Base-by-base conservation (phyloP, 192 early-diverging fungal genomes). In the Umbelopsis ramanniana region DNA sequence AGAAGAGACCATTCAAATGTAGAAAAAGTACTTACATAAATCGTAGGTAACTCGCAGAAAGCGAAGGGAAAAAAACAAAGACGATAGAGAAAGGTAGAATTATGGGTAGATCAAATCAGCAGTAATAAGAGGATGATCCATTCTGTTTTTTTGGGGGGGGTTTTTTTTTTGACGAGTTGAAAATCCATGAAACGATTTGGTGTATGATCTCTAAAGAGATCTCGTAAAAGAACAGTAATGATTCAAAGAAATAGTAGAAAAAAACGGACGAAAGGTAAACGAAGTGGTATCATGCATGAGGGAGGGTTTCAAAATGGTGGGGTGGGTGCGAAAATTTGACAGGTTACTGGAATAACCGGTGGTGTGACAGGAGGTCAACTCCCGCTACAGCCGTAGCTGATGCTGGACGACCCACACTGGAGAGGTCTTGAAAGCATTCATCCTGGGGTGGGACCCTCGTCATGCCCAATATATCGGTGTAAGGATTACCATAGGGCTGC, bases 301-400 rank as follows among this genome's bases (percentile, higher is more conserved):
- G 48, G 15, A n/a, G 29, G 2, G 26, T 63, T 63, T 17, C 6
- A 35, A 35, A 33, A 57, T 38, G 26, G 11, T 29, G 15, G 54
- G 14, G 14, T n/a, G n/a, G 0, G 6, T 43, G 40, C 40, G 40
- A 11, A 12, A 43, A 43, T 43, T 43, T 43, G 40, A 6, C 40
- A 43, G 40, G 40, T 6, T 63, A 63, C 57, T 63, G 57, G 57
- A 63, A 63, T 63, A 63, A 37, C 19, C 57, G 57, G 57, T 63
- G 57, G 26, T 63, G 57, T 19, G 57, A 63, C 57, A 63, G 33
- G 33, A 63, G 57, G 33, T 63, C 57, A 37, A 63, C 57, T 63
- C 57, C 57, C 35, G 57, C 57, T n/a, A 63, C 57, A 63, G 57
- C 57, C 0, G 57, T 26, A 63, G 57, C 26, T 19, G 57, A 63